Evolutionary conservation across 2,329 filamentous ascomycete species (phyloP).

Genomic region (Aspergillus awamori): DNA sequence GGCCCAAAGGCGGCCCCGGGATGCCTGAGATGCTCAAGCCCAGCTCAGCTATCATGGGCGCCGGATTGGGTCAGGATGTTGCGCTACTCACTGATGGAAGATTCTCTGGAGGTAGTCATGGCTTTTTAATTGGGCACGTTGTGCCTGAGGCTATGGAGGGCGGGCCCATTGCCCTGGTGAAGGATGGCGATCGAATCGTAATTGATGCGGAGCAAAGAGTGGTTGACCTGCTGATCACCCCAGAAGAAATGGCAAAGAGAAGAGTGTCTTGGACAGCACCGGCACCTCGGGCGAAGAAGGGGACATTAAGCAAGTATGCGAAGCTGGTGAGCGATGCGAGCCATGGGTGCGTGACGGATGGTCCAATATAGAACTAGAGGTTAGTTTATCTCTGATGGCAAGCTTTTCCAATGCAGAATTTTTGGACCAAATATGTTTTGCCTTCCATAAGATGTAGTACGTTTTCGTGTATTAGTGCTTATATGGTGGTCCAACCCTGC

Average conservation of each 20-base stretch:
- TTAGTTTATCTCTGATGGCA: too few species aligned
- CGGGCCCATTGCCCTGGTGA: conserved; percentile 13
- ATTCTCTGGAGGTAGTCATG: conserved; percentile 48
- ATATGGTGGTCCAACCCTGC: too few species aligned
- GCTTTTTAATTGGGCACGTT: conserved; percentile 38
- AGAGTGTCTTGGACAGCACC: conserved; percentile 12
- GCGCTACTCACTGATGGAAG: conserved; percentile 66
- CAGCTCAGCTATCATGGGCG: conserved; percentile 70
- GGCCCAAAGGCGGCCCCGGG: conserved; percentile 68
- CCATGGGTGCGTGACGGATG: conserved; percentile 17
- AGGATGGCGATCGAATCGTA: conserved; percentile 14
- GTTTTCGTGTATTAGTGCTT: too few species aligned
- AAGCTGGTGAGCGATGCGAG: conserved; percentile 16
- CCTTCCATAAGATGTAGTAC: too few species aligned
- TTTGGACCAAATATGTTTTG: too few species aligned
- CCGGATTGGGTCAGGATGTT: conserved; percentile 67
- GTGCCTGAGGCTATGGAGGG: conserved; percentile 19
- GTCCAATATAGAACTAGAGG: neutral
- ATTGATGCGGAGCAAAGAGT: conserved; percentile 16
- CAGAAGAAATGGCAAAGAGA: conserved; percentile 12
- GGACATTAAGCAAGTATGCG: conserved; percentile 17
- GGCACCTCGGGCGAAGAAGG: neutral
- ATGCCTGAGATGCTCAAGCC: conserved; percentile 75
- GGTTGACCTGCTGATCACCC: conserved; percentile 12
- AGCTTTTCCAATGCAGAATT: too few species aligned